Base-by-base conservation (phyloP, 1,139 yeast genomes). In the Geotrichum klebahnii region DNA sequence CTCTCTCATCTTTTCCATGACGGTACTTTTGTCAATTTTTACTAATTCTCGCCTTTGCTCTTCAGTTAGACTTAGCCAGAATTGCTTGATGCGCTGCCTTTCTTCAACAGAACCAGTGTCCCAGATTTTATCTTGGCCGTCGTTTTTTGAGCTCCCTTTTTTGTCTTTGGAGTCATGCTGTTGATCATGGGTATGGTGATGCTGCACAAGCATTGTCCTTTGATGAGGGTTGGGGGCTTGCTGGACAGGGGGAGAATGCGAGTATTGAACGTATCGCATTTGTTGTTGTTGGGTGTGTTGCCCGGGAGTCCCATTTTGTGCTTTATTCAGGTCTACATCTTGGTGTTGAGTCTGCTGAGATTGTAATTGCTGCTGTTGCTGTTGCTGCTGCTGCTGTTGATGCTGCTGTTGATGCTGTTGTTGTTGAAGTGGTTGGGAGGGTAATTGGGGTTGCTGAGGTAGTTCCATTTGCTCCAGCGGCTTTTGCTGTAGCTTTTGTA, bases 1-100 rank as follows among this genome's bases (percentile, higher is more conserved):
- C 48, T 76, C 78, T 55, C 77, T 78, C 67, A 86, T 79, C 51
- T 80, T 74, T 53, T 76, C 78, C 67, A 84, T 73, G 1, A 87
- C 83, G 34, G 87, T 81, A 48, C 79, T 79, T 64, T 83, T 84
- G 59, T 84, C 89, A 44, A 86, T 78, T 59, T 76, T 74, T 28
- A 87, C 79, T 35, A 89, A 74, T 37, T 77, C 73, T 57, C 78
- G 73, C 59, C 86, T 84, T 56, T 79, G 82, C 2, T 75, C 76
- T 28, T 79, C 76, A 23, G 77, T 73, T 43, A 89, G 70, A 5
- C 80, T 73, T 48, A 79, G 76, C 97, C 97, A 90, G 62, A 87
- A 83, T 48, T 73, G 69, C 53, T 75, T 76, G 53, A 84, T 70
- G 46, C 78, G 74, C 53, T 75, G 76, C 47, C 80, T 78, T 60